These are phyloP conservation scores for Pugionium dolabratum DNA, from an alignment of 345 rosid species.

Conservation along the genomic window DNA sequence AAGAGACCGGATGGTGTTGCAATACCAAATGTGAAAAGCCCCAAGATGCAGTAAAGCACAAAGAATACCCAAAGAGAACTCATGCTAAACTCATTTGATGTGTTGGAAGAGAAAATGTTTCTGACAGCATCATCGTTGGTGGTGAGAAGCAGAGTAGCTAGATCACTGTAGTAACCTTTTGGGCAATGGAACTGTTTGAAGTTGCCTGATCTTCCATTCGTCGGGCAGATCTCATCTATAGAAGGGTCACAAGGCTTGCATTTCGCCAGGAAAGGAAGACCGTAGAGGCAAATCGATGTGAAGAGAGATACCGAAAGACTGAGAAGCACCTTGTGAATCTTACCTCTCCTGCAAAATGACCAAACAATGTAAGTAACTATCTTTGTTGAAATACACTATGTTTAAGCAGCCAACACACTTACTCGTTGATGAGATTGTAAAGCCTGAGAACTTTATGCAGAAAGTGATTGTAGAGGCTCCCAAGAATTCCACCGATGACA, in stretches of 20 bases:
- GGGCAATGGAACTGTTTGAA: constrained; percentile 94
- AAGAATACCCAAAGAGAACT: constrained; percentile 71
- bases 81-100: constrained; percentile 57
- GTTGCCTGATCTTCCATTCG: constrained; percentile 67
- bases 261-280: constrained; percentile 77
- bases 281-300: constrained; percentile 74
- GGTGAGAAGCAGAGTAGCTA: constrained; percentile 84
- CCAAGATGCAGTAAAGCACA: constrained; percentile 66
- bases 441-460: constrained; percentile 81
- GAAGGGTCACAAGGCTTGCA: constrained; percentile 71
- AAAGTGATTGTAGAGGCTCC: constrained; percentile 78
- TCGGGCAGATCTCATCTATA: constrained; percentile 56
- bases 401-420: constrained; percentile 36
- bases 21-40: constrained; percentile 83
- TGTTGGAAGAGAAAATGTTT: constrained; percentile 77
- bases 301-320: constrained; percentile 68
- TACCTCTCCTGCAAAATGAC: constrained; percentile 70
- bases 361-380: constrained; percentile 23
- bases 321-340: constrained; percentile 72
- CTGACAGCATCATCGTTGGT: constrained; percentile 94
- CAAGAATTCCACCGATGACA: constrained; percentile 79
- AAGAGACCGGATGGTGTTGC: constrained; percentile 96
- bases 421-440: constrained; percentile 82
- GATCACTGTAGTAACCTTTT: constrained; percentile 79
- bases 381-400: background rate